Conservation (phyloP, 192 early-diverging fungal genomes). For the Polychytrium aggregatum region DNA sequence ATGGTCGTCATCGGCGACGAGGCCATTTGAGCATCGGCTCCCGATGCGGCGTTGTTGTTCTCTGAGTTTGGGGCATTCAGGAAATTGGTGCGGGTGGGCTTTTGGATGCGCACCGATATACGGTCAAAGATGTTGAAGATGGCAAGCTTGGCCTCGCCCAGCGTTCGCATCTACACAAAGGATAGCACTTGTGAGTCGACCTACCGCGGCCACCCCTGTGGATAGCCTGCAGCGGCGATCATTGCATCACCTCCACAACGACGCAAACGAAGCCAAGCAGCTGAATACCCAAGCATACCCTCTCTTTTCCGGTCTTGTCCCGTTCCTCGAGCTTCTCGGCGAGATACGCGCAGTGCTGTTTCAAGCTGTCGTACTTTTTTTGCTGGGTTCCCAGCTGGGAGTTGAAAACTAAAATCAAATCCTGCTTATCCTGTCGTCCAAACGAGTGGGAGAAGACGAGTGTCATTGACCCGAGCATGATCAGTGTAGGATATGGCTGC, state of each 20-base stretch:
- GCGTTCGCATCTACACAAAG: slow-evolving; percentile 42
- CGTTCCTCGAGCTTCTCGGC: slow-evolving; percentile 38
- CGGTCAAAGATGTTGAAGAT: slow-evolving; percentile 49
- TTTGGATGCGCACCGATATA: slow-evolving; percentile 6
- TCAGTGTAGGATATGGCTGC: too few species aligned
- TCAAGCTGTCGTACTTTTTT: slow-evolving; percentile 39
- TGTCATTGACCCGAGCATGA: too few species aligned
- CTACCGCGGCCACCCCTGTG: too few species aligned
- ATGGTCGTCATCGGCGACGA: not conserved
- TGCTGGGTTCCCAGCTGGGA: slow-evolving; percentile 41
- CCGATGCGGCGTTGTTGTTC: not conserved
- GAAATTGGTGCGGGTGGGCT: slow-evolving; percentile 1
- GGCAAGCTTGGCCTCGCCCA: slow-evolving; percentile 46
- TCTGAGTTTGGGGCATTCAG: not conserved
- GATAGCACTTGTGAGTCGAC: too few species aligned
- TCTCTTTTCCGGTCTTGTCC: slow-evolving; percentile 41
- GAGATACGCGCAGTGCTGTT: slow-evolving; percentile 37
- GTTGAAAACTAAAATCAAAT: slow-evolving; percentile 48
- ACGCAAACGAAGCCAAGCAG: too few species aligned
- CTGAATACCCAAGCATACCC: slow-evolving; percentile 15
- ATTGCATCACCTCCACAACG: too few species aligned
- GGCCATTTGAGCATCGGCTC: not conserved
- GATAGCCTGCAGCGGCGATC: too few species aligned
- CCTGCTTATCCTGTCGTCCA: slow-evolving; percentile 37
- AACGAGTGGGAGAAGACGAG: too few species aligned